phyloP scores from a whole-genome alignment of 1,284 basidiomycete species.

The Ustilago cynodontis region DNA sequence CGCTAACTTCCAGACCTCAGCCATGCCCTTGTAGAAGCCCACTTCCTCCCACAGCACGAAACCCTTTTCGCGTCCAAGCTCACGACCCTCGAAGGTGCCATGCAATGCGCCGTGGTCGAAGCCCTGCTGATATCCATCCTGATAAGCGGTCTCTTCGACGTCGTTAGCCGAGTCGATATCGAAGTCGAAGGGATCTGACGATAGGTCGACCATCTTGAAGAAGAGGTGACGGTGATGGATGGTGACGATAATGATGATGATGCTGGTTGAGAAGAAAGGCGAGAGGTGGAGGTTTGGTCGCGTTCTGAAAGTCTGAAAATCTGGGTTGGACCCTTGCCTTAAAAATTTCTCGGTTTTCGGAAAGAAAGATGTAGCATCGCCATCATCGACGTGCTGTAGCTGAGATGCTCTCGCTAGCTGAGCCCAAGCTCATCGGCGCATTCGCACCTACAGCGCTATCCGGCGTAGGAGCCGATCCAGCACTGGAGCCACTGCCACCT shows the following conservation, averaged over 20 bases:
- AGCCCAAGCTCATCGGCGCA: conserved; percentile 34
- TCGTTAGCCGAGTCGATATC: conserved; percentile 56
- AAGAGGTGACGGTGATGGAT: conserved; percentile 1
- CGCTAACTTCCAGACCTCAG: conserved; percentile 76
- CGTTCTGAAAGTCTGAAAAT: background rate
- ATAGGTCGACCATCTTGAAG: conserved; percentile 15
- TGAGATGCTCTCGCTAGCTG: conserved; percentile 42
- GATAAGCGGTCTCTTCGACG: conserved; percentile 76
- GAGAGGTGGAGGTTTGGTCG: conserved; percentile 16
- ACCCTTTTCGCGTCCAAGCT: conserved; percentile 87
- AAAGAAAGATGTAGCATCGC: background rate
- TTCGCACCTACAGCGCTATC: conserved; percentile 2
- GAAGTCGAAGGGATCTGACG: conserved; percentile 27
- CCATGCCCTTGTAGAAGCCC: conserved; percentile 89
- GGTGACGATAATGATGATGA: conserved; percentile 28
- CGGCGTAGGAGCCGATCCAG: conserved; percentile 16
- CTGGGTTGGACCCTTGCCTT: conserved; percentile 26
- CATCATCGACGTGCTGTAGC: conserved; percentile 28
- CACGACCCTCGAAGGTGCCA: conserved; percentile 90
- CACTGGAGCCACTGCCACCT: conserved; percentile 17
- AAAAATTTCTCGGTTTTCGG: conserved; percentile 25
- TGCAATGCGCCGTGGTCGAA: conserved; percentile 86
- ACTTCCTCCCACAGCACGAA: conserved; percentile 98
- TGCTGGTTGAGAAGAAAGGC: conserved; percentile 37
- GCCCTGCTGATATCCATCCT: conserved; percentile 81